A percentile compares a stretch with the other conserved stretches of the same genome.
phyloP scores from a whole-genome alignment of 2,329 filamentous ascomycete species.

The Claviceps monticola region DNA sequence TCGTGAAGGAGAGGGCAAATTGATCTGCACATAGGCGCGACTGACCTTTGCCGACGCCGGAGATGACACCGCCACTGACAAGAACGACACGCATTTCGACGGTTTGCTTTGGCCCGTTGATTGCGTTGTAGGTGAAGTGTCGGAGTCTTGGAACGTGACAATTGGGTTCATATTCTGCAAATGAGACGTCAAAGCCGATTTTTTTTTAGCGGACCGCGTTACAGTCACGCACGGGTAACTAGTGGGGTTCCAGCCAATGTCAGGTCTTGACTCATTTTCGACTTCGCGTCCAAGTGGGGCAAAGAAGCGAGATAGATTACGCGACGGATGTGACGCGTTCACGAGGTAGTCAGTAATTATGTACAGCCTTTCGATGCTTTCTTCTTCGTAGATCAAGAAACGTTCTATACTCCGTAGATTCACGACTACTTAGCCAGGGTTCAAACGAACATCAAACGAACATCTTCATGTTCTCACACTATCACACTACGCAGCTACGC shows the following conservation, averaged over 20 bases:
- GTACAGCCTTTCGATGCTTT: no score
- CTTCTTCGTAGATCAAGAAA: no score
- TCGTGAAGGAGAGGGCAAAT: neutral
- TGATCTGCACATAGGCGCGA: neutral
- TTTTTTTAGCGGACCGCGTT: neutral
- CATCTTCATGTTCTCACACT: no score
- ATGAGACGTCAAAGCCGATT: neutral
- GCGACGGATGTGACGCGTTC: no score
- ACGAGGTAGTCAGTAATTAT: no score
- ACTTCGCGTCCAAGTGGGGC: neutral
- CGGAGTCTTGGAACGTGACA: neutral
- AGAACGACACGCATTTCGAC: constrained; percentile 17
- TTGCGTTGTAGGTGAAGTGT: neutral
- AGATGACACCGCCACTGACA: constrained; percentile 34
- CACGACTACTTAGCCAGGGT: no score
- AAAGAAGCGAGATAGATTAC: no score
- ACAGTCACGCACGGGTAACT: neutral
- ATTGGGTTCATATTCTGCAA: neutral
- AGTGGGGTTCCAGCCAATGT: neutral
- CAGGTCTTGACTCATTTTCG: no score
- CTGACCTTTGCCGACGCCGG: constrained; percentile 45
- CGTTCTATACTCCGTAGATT: no score
- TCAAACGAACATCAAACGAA: no score
- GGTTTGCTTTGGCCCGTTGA: neutral
- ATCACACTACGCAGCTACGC: no score